Percentiles rank a stretch among this genome's conserved stretches.
Conservation (phyloP, 345 rosid genomes). For the Bruguiera gymnorhiza region DNA sequence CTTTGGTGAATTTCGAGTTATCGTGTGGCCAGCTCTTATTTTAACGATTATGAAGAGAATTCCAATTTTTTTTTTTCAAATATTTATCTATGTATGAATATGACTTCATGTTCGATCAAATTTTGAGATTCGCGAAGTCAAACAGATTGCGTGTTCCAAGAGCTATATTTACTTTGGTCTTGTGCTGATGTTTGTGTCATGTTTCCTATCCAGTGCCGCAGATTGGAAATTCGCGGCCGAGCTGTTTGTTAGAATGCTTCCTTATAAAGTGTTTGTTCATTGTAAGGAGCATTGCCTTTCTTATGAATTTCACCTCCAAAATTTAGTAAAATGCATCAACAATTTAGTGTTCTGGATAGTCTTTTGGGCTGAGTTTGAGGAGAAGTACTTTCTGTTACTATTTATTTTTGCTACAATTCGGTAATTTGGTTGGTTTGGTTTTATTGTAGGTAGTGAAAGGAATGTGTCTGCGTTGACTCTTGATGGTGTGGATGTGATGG, state of each 20-base stretch:
- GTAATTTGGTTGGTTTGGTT: not conserved
- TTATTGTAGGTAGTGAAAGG: slow-evolving; percentile 68
- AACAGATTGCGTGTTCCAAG: not conserved
- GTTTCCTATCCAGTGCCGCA: slow-evolving; percentile 48
- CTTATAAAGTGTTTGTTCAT: slow-evolving; percentile 81
- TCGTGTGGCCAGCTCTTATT: not conserved
- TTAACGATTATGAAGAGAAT: not conserved
- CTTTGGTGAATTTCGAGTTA: not conserved
- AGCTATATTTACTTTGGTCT: not conserved
- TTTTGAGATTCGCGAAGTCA: not conserved
- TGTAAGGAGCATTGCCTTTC: slow-evolving; percentile 41
- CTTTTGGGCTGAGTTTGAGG: not conserved
- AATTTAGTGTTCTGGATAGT: not conserved
- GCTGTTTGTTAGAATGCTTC: slow-evolving; percentile 70
- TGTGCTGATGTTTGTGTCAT: slow-evolving; percentile 2
- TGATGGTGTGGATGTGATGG: slow-evolving; percentile 99
- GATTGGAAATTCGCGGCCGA: slow-evolving; percentile 97
- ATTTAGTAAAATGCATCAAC: not conserved
- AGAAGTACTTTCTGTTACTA: not conserved
- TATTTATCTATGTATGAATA: too few species aligned
- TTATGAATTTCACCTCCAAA: not conserved
- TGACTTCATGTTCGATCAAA: too few species aligned
- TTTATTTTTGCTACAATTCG: not conserved
- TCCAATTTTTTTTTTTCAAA: not conserved
- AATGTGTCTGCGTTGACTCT: slow-evolving; percentile 58